These are phyloP conservation scores for Melampsora americana DNA, from an alignment of 1,284 basidiomycete species.

Conservation along the genomic window DNA sequence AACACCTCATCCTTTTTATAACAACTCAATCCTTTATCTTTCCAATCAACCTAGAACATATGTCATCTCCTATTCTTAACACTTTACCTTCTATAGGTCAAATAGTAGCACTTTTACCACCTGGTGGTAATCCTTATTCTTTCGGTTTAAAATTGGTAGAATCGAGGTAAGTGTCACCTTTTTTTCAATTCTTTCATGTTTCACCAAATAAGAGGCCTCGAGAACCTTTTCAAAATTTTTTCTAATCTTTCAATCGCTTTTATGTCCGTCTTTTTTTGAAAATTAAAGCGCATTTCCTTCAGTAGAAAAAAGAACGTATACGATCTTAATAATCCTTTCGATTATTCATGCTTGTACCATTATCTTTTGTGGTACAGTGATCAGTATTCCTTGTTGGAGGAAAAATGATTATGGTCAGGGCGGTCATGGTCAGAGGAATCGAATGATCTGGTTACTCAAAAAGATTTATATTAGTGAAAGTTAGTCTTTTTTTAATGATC, in stretches of 20 bases:
- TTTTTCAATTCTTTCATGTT: too few species aligned
- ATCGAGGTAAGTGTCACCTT: constrained; percentile 20
- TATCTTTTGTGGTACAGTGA: constrained; percentile 20
- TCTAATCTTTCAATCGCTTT: not conserved
- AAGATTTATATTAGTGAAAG: constrained; percentile 30
- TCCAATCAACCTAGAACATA: not conserved
- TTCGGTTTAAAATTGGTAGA: constrained; percentile 34
- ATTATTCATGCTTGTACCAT: constrained; percentile 43
- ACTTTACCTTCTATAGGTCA: constrained; percentile 27
- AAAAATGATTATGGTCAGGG: too few species aligned
- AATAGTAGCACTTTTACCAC: constrained; percentile 12
- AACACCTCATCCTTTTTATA: too few species aligned
- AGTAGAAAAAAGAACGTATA: constrained; percentile 21
- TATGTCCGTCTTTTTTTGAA: too few species aligned
- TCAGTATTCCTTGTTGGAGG: too few species aligned
- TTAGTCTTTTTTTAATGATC: too few species aligned
- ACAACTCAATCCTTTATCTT: too few species aligned
- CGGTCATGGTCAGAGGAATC: not conserved
- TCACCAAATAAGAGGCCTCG: too few species aligned
- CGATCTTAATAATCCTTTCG: constrained; percentile 28
- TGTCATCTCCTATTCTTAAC: constrained; percentile 28
- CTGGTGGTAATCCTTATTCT: constrained; percentile 29
- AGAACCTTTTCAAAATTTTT: too few species aligned
- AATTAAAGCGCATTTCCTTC: constrained; percentile 28
- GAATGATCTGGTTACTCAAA: constrained; percentile 31